Evolutionary conservation across 1,139 yeast species (phyloP), one percentile per base, ranked within the genome.

Genomic region (Yamadazyma dendronema): DNA sequence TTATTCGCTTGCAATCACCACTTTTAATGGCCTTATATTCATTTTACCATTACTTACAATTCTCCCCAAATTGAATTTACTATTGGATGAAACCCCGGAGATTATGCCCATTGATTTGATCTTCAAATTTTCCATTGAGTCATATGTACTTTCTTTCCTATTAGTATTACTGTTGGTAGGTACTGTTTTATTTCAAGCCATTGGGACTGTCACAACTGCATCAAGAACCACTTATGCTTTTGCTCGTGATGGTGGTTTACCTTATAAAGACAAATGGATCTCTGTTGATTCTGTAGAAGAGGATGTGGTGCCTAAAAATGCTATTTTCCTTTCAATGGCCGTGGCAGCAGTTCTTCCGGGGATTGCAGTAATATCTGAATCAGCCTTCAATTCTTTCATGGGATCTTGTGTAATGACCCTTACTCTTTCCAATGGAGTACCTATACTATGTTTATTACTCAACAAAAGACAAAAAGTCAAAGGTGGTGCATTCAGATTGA

Each of bases 211-310:
- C 24, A 85, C 95, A 0, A 86, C 96, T 0, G 90, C 94, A 0
- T 85, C 95, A 5, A 78, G 96, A 65, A 81, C 87, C 25, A 84
- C 90, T 1, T 88, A 81, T 65, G 88, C 95, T 11, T 81, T 88
- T 61, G 87, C 95, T 36, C 78, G 97, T 60, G 97, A 88, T 57
- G 89, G 85, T 32, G 96, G 94, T 0, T 63, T 88, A 33, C 96
- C 96, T 0, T 79, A 72, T 48, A 77, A 81, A 41, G 66, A 73
- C 9, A 56, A 73, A 28, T 84, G 89, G 84, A 73, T 79, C 4
- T 73, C 74, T 47, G 87, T 86, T 30, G 81, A 82, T 46, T 67
- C 77, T 2, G 59, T 65, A 10, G 82, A 82, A 34, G 77, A 74
- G 43, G 71, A 67, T 40, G 66, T 62, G 9, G 80, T 84, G 17